Conservation (phyloP, 2,329 filamentous ascomycete genomes). For the Colletotrichum magnum region DNA sequence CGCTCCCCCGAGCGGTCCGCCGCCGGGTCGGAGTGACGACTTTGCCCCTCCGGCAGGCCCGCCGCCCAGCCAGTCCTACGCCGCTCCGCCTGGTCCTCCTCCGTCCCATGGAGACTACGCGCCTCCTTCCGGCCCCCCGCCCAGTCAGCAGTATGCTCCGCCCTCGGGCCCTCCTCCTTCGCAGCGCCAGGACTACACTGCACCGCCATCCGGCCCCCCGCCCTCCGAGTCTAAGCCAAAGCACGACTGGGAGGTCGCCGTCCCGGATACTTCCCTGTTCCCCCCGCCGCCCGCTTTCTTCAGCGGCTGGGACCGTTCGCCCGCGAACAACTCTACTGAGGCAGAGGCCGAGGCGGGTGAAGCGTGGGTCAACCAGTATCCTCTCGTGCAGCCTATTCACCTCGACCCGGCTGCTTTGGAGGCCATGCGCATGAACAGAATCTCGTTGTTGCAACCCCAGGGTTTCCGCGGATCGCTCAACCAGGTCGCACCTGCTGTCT, state of each 20-base stretch:
- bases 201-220: slow-evolving; percentile 55
- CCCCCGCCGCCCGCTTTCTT: slow-evolving; percentile 80
- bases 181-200: slow-evolving; percentile 45
- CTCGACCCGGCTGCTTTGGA: slow-evolving; percentile 61
- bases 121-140: slow-evolving; percentile 55
- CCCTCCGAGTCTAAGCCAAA: slow-evolving; percentile 48
- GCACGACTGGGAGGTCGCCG: slow-evolving; percentile 79
- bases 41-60: slow-evolving; percentile 48
- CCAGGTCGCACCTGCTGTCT: slow-evolving; percentile 64
- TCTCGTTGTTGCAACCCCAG: slow-evolving; percentile 67
- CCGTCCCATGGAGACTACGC: slow-evolving; percentile 46
- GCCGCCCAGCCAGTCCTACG: slow-evolving; percentile 48
- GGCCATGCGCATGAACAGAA: slow-evolving; percentile 65
- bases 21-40: slow-evolving; percentile 38
- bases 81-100: slow-evolving; percentile 54
- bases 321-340: slow-evolving; percentile 77
- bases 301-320: slow-evolving; percentile 73
- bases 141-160: slow-evolving; percentile 47
- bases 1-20: slow-evolving; percentile 47
- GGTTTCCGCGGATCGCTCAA: slow-evolving; percentile 63
- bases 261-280: slow-evolving; percentile 80
- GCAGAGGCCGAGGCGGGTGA: slow-evolving; percentile 75
- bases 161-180: slow-evolving; percentile 53
- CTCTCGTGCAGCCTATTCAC: slow-evolving; percentile 68
- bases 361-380: slow-evolving; percentile 74